Percentiles rank a stretch among this genome's conserved stretches.
Conservation (phyloP, 768 basidiomycete species). For the Xanthoconium stramineum region DNA sequence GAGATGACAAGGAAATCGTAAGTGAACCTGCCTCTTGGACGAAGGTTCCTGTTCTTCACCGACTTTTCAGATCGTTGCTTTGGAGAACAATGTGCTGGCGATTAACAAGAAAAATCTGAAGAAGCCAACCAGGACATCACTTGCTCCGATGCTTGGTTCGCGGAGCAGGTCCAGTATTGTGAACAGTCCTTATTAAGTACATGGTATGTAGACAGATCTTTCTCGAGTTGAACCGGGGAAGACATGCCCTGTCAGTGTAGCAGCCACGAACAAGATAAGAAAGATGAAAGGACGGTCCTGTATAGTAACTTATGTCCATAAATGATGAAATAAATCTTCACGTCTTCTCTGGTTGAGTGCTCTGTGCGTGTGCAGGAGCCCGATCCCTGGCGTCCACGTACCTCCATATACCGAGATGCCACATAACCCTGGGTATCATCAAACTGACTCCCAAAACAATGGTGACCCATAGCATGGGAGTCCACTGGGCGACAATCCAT, state of each 20-base stretch:
- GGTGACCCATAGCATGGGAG: conserved; percentile 67
- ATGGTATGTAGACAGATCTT: background rate
- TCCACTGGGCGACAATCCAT: conserved; percentile 63
- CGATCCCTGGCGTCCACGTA: conserved; percentile 68
- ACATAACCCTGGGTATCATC: conserved; percentile 66
- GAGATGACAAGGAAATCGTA: conserved; percentile 95
- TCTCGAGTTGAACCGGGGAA: conserved; percentile 1
- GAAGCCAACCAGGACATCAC: conserved; percentile 75
- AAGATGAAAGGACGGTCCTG: background rate
- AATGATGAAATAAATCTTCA: conserved; percentile 24
- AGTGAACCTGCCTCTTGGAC: conserved; percentile 23
- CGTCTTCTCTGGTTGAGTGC: conserved; percentile 7
- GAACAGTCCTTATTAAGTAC: conserved; percentile 54
- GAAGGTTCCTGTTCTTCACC: conserved; percentile 1
- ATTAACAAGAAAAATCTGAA: conserved; percentile 92
- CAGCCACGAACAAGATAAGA: background rate
- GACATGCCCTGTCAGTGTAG: conserved; percentile 13
- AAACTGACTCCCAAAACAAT: conserved; percentile 59
- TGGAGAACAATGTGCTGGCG: conserved; percentile 90
- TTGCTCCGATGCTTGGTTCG: conserved; percentile 44
- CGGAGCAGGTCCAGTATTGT: conserved; percentile 64
- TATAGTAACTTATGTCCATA: conserved; percentile 11
- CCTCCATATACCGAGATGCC: conserved; percentile 73
- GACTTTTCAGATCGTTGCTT: conserved; percentile 77
- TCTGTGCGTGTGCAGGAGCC: background rate